phyloP scores from a whole-genome alignment of 352 stramenopile genomes.

The Thalassiosira oceanica region DNA sequence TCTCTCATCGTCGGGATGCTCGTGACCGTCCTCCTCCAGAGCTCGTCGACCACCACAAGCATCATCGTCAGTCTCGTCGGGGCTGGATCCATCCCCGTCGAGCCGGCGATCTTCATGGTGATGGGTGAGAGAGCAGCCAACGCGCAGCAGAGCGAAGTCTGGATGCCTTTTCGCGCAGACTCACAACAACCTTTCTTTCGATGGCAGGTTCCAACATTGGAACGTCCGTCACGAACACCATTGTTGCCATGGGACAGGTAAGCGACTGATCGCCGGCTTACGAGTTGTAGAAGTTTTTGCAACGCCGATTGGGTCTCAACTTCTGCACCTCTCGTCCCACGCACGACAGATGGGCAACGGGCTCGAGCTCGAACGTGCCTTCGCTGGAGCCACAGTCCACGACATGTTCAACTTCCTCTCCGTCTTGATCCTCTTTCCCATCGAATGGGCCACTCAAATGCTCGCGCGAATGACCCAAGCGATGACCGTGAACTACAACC shows the following conservation, averaged over 20 bases:
- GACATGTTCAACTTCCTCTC: slow-evolving; percentile 88
- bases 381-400: slow-evolving; percentile 80
- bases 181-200: too few species aligned
- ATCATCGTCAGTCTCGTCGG: slow-evolving; percentile 79
- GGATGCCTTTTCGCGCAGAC: too few species aligned
- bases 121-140: slow-evolving; percentile 95
- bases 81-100: slow-evolving; percentile 80
- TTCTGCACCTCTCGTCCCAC: too few species aligned
- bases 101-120: slow-evolving; percentile 87
- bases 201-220: too few species aligned
- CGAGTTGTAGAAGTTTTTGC: too few species aligned
- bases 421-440: slow-evolving; percentile 72
- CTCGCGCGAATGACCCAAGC: slow-evolving; percentile 60
- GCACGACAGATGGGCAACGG: slow-evolving; percentile 85
- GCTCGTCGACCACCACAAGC: slow-evolving; percentile 77
- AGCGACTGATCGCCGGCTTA: too few species aligned
- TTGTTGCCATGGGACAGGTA: too few species aligned
- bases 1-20: slow-evolving; percentile 76
- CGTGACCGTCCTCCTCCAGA: slow-evolving; percentile 78
- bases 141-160: slow-evolving; percentile 85
- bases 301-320: too few species aligned
- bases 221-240: too few species aligned
- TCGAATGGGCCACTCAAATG: slow-evolving; percentile 66
- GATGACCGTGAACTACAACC: too few species aligned
- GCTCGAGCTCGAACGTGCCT: slow-evolving; percentile 73